Evolutionary conservation across 192 early-diverging fungal species (phyloP), one percentile per base, ranked within the genome.

Genomic region (Allomyces macrogynus): DNA sequence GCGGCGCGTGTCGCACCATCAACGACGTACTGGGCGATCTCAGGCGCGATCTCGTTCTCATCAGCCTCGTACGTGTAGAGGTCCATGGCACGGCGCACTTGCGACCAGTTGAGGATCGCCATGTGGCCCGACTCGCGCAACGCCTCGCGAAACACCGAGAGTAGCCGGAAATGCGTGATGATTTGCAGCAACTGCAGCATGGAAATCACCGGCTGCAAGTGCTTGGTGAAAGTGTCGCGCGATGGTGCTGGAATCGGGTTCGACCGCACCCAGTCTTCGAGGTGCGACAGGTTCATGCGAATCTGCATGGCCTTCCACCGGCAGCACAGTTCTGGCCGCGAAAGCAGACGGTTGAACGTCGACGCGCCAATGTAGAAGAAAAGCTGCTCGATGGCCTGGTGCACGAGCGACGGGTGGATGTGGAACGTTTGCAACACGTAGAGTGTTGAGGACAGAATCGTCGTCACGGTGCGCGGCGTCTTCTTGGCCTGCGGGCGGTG

Each of bases 61-160:
- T 84, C 86, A 11, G 90, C 87, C 68, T 97, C 94, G 71, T 93
- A 97, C 20, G 85, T 77, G 71, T 97, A 97, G 57, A 80, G 75
- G 24, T 79, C 77, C 60, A 93, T 82, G 12, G 79, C 82, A 3
- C 85, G 77, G 61, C 84, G 81, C 27, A 90, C 78, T 68, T 93
- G 90, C 27, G 82, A 70, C 14, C 83, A 75, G 69, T 88, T 88
- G 32, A 90, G 78, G 23, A 64, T 67, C 14, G 69, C 67, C 9
- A 80, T 61, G 20, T 77, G 63, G 62, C 84, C 78, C 67, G 87
- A 78, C 66, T 80, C 79, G 66, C 79, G 76, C 10, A 80, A 83
- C 12, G 84, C 86, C 65, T 89, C 83, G 43, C 92, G 79, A 74
- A 86, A 90, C 49, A 83, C 82, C 10, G 73, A 70, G 24, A 97